These are phyloP conservation scores for Myriosclerotinia duriaeana DNA, from an alignment of 2,329 filamentous ascomycete genomes.

Conservation along the genomic window DNA sequence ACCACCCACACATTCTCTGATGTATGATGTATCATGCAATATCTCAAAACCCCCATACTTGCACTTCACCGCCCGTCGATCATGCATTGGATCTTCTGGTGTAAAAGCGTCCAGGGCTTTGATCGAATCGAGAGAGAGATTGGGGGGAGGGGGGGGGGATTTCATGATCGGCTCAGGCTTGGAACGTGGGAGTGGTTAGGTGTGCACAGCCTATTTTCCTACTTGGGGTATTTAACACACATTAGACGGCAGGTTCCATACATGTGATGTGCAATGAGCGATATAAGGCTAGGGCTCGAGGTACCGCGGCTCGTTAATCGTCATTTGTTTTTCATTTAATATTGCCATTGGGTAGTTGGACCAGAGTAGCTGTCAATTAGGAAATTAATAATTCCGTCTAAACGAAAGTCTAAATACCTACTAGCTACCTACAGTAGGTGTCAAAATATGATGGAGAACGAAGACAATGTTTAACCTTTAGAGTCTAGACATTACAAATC, in stretches of 20 bases:
- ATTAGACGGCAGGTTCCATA: conserved; percentile 2
- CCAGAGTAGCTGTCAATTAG: neutral
- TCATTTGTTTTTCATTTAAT: neutral
- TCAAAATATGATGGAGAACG: neutral
- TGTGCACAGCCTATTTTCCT: conserved; percentile 1
- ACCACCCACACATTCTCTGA: conserved; percentile 7
- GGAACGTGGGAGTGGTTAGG: neutral
- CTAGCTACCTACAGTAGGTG: neutral
- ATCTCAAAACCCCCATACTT: conserved; percentile 14
- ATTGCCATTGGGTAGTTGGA: neutral
- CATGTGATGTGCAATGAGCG: neutral
- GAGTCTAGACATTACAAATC: conserved; percentile 5
- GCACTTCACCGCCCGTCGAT: conserved; percentile 18
- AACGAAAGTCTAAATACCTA: neutral
- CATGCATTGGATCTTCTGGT: neutral
- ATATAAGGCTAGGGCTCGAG: neutral
- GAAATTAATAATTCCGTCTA: neutral
- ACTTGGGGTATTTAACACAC: conserved; percentile 6
- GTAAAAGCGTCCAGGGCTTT: conserved; percentile 18
- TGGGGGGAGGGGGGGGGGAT: too few relatives aligned
- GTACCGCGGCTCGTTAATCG: neutral
- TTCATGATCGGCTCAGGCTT: neutral
- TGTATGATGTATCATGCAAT: neutral
- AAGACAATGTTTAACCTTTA: too few relatives aligned
- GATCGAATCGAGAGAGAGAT: neutral